phyloP scores from a whole-genome alignment of 1,284 basidiomycete genomes.

The Microbotryomycetes sp. region DNA sequence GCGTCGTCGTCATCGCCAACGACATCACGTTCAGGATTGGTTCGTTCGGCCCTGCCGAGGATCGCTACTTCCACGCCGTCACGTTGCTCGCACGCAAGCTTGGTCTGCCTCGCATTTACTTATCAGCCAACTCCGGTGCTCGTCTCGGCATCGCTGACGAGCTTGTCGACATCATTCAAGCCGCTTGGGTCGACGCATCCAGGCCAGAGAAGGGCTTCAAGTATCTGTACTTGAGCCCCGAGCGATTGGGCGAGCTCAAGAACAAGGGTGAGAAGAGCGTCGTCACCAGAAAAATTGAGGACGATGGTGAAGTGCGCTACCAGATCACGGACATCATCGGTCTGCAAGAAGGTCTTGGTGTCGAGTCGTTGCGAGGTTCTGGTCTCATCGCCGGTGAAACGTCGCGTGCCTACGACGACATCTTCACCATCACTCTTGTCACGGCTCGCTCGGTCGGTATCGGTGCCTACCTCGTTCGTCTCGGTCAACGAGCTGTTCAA shows the following conservation, averaged over 20 bases:
- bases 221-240: slow-evolving; percentile 76
- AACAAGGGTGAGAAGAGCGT: slow-evolving; percentile 57
- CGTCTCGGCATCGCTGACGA: slow-evolving; percentile 95
- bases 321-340: slow-evolving; percentile 97
- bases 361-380: slow-evolving; percentile 91
- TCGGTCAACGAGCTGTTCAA: slow-evolving; percentile 96
- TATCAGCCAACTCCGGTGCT: slow-evolving; percentile 97
- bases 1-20: slow-evolving; percentile 86
- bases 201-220: slow-evolving; percentile 91
- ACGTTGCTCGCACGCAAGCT: slow-evolving; percentile 84
- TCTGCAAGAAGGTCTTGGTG: slow-evolving; percentile 92
- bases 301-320: slow-evolving; percentile 77
- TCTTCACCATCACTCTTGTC: slow-evolving; percentile 98
- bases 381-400: slow-evolving; percentile 99
- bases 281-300: slow-evolving; percentile 75
- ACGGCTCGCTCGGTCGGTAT: slow-evolving; percentile 98
- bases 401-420: slow-evolving; percentile 94
- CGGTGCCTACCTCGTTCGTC: slow-evolving; percentile 95
- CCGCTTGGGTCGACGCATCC: slow-evolving; percentile 75
- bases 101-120: slow-evolving; percentile 89
- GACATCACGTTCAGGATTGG: slow-evolving; percentile 99
- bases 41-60: slow-evolving; percentile 92
- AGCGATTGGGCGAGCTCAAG: slow-evolving; percentile 52
- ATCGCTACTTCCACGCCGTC: slow-evolving; percentile 92
- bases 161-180: slow-evolving; percentile 78